Percentiles rank a stretch among this genome's conserved stretches.
Evolutionary conservation across 768 basidiomycete species (phyloP).

Genomic region (Russula foetens): DNA sequence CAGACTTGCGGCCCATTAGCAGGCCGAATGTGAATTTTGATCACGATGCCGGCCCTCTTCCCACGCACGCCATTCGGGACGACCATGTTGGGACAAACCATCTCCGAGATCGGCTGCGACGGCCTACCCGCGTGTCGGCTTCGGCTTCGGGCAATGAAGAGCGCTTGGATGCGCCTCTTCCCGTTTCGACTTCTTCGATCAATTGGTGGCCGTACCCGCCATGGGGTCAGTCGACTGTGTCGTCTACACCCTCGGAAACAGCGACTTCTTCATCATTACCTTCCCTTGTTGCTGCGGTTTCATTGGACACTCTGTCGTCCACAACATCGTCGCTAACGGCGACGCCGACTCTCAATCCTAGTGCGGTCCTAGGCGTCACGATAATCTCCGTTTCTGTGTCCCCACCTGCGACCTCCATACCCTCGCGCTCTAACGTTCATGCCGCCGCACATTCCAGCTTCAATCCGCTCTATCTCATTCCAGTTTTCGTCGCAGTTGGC

Average conservation of each 20-base stretch:
- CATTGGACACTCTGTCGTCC: neutral
- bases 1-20: neutral
- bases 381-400: slow-evolving; percentile 23
- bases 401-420: slow-evolving; percentile 20
- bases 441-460: slow-evolving; percentile 11
- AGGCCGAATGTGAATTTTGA: slow-evolving; percentile 8
- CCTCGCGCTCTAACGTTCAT: slow-evolving; percentile 10
- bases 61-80: neutral
- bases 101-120: neutral
- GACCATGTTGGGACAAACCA: neutral
- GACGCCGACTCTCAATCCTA: neutral
- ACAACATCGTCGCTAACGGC: neutral
- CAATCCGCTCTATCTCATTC: slow-evolving; percentile 25
- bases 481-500: slow-evolving; percentile 25
- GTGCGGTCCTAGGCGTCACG: slow-evolving; percentile 4
- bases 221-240: slow-evolving; percentile 20
- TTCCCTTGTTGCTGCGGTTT: neutral
- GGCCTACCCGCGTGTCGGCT: neutral
- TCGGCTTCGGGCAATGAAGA: neutral
- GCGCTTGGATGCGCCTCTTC: neutral
- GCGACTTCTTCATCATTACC: neutral
- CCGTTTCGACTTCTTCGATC: slow-evolving; percentile 14
- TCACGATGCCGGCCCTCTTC: neutral
- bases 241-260: neutral
- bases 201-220: slow-evolving; percentile 31